Evolutionary conservation across 225 moss, liverwort and hornwort species (phyloP).

Genomic region (Antitrichia curtipendula): DNA sequence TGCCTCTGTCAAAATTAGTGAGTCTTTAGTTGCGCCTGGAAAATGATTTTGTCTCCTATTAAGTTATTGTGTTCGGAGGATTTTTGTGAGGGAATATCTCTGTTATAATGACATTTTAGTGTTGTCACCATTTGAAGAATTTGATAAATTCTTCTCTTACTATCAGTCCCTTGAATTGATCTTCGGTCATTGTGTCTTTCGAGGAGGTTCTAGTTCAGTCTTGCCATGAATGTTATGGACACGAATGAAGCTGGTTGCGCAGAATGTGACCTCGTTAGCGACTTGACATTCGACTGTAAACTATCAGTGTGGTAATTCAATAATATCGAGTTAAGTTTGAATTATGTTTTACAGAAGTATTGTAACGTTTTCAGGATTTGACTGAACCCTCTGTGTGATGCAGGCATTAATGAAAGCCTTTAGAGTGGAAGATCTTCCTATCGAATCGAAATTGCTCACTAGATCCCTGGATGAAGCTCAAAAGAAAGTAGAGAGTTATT

Average conservation of each 20-base stretch:
- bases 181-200: background rate
- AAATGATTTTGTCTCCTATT: background rate
- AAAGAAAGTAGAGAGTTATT: conserved; percentile 93
- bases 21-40: background rate
- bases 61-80: background rate
- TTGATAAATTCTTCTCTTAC: background rate
- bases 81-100: background rate
- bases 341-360: background rate
- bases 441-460: conserved; percentile 97
- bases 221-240: background rate
- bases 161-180: background rate
- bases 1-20: background rate
- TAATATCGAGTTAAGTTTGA: background rate
- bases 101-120: background rate
- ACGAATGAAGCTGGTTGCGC: background rate
- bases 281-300: background rate
- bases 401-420: conserved; percentile 98
- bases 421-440: conserved; percentile 94
- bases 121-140: background rate
- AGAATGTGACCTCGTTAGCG: background rate
- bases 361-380: background rate
- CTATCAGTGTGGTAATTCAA: background rate
- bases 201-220: background rate
- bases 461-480: conserved; percentile 96
- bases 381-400: conserved; percentile 1